Conservation (phyloP, 2,329 filamentous ascomycete species). For the Coniochaeta sp. region DNA sequence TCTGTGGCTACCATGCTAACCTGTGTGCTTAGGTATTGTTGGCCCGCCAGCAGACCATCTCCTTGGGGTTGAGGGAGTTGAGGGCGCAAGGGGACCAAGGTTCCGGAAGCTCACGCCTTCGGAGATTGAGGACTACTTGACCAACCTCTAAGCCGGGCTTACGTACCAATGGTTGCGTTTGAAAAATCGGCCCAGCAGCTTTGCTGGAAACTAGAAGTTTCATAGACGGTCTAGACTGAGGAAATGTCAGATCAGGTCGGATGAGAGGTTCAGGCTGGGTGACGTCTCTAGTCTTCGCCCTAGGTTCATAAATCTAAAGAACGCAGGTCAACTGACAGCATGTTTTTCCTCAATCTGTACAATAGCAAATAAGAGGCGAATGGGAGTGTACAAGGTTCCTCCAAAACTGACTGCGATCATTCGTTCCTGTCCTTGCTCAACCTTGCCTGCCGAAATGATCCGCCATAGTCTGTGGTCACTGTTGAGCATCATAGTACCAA, state of each 20-base stretch:
- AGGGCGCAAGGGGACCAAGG: conserved; percentile 74
- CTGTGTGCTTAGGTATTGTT: conserved; percentile 63
- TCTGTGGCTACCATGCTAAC: conserved; percentile 15
- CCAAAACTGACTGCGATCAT: not conserved
- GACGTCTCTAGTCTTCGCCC: not conserved
- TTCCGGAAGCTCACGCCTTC: conserved; percentile 94
- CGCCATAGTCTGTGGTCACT: not conserved
- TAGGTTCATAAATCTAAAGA: conserved; percentile 11
- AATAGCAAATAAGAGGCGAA: conserved; percentile 36
- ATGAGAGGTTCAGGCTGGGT: not conserved
- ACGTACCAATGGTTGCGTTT: no score
- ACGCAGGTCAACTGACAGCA: not conserved
- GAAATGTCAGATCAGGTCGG: not conserved
- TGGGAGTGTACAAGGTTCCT: conserved; percentile 16
- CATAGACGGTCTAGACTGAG: not conserved
- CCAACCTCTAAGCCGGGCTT: conserved; percentile 69
- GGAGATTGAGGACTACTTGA: conserved; percentile 99
- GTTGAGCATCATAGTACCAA: not conserved
- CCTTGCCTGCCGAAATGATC: not conserved
- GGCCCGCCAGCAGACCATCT: conserved; percentile 90
- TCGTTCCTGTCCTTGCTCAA: not conserved
- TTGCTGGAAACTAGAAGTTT: not conserved
- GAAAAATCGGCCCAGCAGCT: not conserved
- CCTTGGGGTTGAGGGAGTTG: conserved; percentile 82
- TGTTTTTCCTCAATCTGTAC: conserved; percentile 28